phyloP scores from a whole-genome alignment of 2,329 filamentous ascomycete species.

The Helminthosporium solani region DNA sequence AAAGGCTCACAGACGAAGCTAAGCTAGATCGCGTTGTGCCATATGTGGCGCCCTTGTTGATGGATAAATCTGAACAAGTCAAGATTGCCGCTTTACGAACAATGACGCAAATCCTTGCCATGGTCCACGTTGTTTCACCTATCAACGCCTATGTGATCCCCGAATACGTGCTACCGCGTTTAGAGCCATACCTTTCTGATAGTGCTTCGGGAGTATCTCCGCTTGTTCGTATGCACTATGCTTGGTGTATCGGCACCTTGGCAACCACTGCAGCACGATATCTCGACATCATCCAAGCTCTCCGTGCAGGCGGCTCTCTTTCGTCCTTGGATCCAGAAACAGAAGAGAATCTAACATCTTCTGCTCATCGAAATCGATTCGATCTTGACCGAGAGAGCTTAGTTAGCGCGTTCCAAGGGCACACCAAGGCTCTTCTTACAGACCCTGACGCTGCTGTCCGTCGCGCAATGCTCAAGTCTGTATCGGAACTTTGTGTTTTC shows the following conservation, averaged over 20 bases:
- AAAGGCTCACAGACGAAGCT: constrained; percentile 88
- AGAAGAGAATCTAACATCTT: constrained; percentile 69
- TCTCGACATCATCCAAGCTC: constrained; percentile 84
- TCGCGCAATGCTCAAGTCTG: constrained; percentile 86
- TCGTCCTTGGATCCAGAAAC: constrained; percentile 75
- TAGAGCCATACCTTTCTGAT: constrained; percentile 58
- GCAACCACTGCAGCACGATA: constrained; percentile 83
- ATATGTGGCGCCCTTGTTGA: constrained; percentile 80
- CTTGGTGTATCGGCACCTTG: constrained; percentile 84
- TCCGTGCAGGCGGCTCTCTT: constrained; percentile 80
- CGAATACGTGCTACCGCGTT: constrained; percentile 63
- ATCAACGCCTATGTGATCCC: constrained; percentile 68
- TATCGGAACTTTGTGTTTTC: constrained; percentile 89
- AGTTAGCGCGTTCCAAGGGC: constrained; percentile 77
- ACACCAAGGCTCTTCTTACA: constrained; percentile 87
- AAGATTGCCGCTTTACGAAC: constrained; percentile 82
- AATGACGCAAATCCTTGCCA: constrained; percentile 77
- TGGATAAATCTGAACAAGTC: constrained; percentile 80
- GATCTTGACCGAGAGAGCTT: constrained; percentile 84
- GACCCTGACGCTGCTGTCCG: constrained; percentile 84
- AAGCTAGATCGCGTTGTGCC: constrained; percentile 92
- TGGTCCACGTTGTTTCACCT: constrained; percentile 83
- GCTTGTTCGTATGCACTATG: constrained; percentile 85
- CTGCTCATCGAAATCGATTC: constrained; percentile 77
- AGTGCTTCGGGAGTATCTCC: constrained; percentile 54